These are phyloP conservation scores for Tremellales sp. DNA, from an alignment of 1,284 basidiomycete species.

Conservation along the genomic window DNA sequence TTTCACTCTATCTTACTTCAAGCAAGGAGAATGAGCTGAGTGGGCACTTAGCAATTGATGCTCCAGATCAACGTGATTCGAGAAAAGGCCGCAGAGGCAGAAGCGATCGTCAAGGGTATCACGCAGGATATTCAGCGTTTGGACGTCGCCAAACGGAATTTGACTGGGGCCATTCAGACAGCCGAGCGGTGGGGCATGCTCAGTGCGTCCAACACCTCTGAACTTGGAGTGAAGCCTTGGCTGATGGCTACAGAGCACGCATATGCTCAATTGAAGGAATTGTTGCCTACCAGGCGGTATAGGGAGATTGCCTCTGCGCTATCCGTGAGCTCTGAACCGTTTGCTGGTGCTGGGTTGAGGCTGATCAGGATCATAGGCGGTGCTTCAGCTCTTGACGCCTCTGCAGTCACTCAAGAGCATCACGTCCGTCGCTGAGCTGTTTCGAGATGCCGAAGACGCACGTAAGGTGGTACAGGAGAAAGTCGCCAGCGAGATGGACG, in stretches of 20 bases:
- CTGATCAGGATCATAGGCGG: conserved; percentile 59
- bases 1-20: background rate
- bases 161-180: conserved; percentile 82
- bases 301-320: conserved; percentile 60
- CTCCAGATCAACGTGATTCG: conserved; percentile 90
- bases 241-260: conserved; percentile 61
- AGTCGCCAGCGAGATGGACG: conserved; percentile 83
- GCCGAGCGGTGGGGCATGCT: conserved; percentile 91
- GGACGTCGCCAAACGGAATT: conserved; percentile 90
- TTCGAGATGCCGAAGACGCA: conserved; percentile 70
- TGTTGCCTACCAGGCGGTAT: conserved; percentile 72
- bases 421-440: conserved; percentile 68
- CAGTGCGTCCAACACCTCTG: conserved; percentile 55
- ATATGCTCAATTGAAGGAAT: conserved; percentile 71
- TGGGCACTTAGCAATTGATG: conserved; percentile 66
- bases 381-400: conserved; percentile 72
- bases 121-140: conserved; percentile 95
- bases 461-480: conserved; percentile 70
- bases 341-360: conserved; percentile 1
- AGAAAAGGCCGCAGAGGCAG: conserved; percentile 92
- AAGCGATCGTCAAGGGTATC: conserved; percentile 90
- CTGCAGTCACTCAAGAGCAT: conserved; percentile 74
- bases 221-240: background rate
- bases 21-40: background rate
- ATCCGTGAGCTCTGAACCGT: background rate